Base-by-base conservation (phyloP, 129 eudicot species). In the Solidago caesia region DNA sequence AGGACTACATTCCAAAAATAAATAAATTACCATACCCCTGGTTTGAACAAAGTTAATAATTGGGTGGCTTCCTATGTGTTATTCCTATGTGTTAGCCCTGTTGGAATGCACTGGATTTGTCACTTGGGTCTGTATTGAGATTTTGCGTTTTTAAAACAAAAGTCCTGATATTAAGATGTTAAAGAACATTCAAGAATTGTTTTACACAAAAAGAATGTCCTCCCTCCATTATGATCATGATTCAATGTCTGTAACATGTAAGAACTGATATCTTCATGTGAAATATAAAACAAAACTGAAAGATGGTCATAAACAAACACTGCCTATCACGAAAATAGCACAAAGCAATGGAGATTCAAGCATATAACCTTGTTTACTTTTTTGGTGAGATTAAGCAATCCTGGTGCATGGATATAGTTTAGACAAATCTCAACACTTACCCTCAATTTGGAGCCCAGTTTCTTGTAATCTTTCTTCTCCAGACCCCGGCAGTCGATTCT, bases 401-500 rank as follows among this genome's bases (percentile, higher is more conserved):
- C 13, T 13, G 26, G 68, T 13, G 63, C 27, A 48, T 4, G 4
- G 15, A 8, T 14, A 67, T 6, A 67, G 25, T 53, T 43, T 43
- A 53, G n/a, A 64, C 5, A 5, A 56, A n/a, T 44, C 45, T 14
- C 26, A 41, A 44, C 44, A 45, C 67, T 82, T 84, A 88, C 98
- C 96, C 88, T 86, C 68, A 94, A 69, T 79, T 94, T 90, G 87
- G 82, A 79, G 61, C 96, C 98, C 43, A 94, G 78, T 79, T 87
- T 94, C 82, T 87, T 87, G 81, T 90, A 89, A 65, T 94, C 98
- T 64, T 92, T 90, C 71, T 53, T 84, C 53, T 84, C 87, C 16
- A 94, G 92, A 79, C 97, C 98, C 79, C 80, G 70, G 67, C 97
- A 88, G 71, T 94, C 97, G 49, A 94, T 85, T 46, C 98, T 85